Evolutionary conservation across 1,139 yeast genomes (phyloP).

Genomic region (Kazachstania sp.): DNA sequence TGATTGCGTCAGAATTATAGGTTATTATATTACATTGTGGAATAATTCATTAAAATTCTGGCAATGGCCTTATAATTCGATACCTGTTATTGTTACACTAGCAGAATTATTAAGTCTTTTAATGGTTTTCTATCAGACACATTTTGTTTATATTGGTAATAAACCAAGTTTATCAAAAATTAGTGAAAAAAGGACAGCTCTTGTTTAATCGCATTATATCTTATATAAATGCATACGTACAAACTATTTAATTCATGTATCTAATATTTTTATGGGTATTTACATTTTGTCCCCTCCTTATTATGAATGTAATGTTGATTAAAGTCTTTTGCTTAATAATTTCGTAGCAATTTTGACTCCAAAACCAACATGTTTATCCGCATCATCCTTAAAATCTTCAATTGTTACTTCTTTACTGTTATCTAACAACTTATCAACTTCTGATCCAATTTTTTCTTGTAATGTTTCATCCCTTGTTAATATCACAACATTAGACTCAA

Average conservation of each 20-base stretch:
- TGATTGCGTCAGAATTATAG: slow-evolving; percentile 7
- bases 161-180: slow-evolving; percentile 17
- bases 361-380: slow-evolving; percentile 49
- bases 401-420: slow-evolving; percentile 46
- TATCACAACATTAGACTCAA: slow-evolving; percentile 78
- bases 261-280: neutral
- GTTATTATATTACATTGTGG: slow-evolving; percentile 1
- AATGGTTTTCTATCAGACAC: slow-evolving; percentile 22
- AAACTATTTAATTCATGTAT: neutral
- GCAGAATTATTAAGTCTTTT: slow-evolving; percentile 13
- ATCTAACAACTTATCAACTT: slow-evolving; percentile 51
- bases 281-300: neutral
- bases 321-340: slow-evolving; percentile 57
- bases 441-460: slow-evolving; percentile 49
- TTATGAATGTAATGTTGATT: slow-evolving; percentile 7
- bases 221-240: neutral
- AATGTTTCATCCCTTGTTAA: slow-evolving; percentile 60
- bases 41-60: slow-evolving; percentile 3
- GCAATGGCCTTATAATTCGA: slow-evolving; percentile 19
- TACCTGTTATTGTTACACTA: slow-evolving; percentile 14
- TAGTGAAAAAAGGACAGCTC: neutral
- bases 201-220: neutral
- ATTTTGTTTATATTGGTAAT: slow-evolving; percentile 16
- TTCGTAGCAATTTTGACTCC: slow-evolving; percentile 60
- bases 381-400: slow-evolving; percentile 51